Base-by-base conservation (phyloP, 192 early-diverging fungal species). In the Kickxella alabastrina region DNA sequence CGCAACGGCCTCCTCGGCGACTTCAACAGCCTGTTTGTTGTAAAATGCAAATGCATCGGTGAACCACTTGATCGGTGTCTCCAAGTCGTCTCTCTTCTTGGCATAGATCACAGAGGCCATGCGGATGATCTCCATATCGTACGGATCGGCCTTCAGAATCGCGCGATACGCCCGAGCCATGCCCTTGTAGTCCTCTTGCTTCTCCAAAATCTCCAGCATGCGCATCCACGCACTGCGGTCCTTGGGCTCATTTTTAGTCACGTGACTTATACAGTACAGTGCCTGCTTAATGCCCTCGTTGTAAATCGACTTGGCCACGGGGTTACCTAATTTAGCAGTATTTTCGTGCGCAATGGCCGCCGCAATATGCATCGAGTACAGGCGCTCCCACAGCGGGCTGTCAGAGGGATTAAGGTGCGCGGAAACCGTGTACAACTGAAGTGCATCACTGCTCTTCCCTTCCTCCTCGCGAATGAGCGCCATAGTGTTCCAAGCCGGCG, bases 381-480 rank as follows among this genome's bases (percentile, higher is more conserved):
- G 77, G 32, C 84, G 83, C 46, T 88, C 91, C 96, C 96, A 98
- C 23, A 91, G 52, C 14, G 70, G 59, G 0, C 52, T 69, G 57
- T 95, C 87, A 36, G 82, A 82, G 15, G 83, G 78, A 6, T 80
- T 78, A 60, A 98, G 54, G 58, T 95, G 92, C 1, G 93, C 96
- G 4, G 93, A 93, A n/a, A 98, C 85, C 43, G 92, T 81, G 43
- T 86, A 82, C 7, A 92, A 54, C 53, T 90, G 82, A 31, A 91
- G 54, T 0, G 91, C 86, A 48, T 87, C 88, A n/a, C 69, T 66
- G 10, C 57, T 52, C 46, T 88, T 81, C 6, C 92, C 88, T 25
- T 90, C 52, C 48, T 96, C 91, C 49, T 95, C 90, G 52, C 94
- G 89, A 25, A 95, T 85, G 47, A 93, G 74, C 40, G 89, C 95